Evolutionary conservation across 73 alveolate genomes (phyloP), one percentile per base, ranked within the genome.

Genomic region (Stentor coeruleus): DNA sequence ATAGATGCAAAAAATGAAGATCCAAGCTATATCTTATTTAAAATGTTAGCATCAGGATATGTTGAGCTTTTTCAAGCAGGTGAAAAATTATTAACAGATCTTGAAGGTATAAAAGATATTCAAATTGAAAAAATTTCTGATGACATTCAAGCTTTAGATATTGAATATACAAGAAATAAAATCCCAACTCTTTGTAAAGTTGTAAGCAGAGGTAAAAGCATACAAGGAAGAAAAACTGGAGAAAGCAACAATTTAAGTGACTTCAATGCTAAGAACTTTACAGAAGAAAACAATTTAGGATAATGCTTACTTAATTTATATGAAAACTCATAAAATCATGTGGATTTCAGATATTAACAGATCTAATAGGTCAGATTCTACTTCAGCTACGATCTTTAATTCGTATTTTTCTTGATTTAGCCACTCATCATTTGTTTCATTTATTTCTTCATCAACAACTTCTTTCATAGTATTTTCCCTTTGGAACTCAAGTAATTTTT

Each of bases 1-100:
- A 31, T 66, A 0, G 79, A 66, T 66, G 79, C 79, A 26, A 66
- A 31, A 26, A 20, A 31, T 66, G 42, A 66, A 40, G 79, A 66
- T 31, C 79, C 79, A 1, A 66, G 37, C 41, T 28, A 40, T 66
- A 31, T 66, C 40, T 20, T 66, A 20, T 66, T 66, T 66, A 31
- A 66, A 66, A 66, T 66, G n/a, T 33, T 66, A 26, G 79, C 40
- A 15, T 20, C n/a, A 15, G 79, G 37, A 11, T 28, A 20, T 20
- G 37, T 20, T 20, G 79, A 66, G 11, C 33, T 66, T 37, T 31
- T 66, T 20, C n/a, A 2, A 11, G n/a, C 37, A 28, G 79, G 79
- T 11, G 79, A 66, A 66, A 66, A 66, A 31, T 31, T 66, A 31
- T 40, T 66, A 15, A 66, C 79, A 28, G 79, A 66, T 26, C 39